phyloP scores from a whole-genome alignment of 805 yeast species.

The Blastobotrys peoriensis region DNA sequence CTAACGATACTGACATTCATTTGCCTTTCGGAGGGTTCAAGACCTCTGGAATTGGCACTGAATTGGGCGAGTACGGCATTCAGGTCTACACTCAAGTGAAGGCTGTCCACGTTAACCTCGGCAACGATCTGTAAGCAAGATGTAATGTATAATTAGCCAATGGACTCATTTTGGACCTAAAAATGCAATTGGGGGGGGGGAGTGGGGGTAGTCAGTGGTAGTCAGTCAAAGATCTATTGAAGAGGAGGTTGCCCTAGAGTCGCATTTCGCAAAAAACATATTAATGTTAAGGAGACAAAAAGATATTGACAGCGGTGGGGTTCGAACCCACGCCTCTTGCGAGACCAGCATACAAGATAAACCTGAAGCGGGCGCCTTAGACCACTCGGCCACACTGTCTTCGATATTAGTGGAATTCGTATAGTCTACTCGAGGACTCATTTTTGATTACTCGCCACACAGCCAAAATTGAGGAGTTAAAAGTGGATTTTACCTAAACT shows the following conservation, averaged over 20 bases:
- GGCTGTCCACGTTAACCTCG: constrained; percentile 51
- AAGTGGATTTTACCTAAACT: too few species aligned
- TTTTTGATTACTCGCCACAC: too few species aligned
- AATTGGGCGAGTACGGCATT: constrained; percentile 83
- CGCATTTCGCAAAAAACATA: not conserved
- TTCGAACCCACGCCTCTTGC: not conserved
- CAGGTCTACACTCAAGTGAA: constrained; percentile 80
- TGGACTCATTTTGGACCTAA: too few species aligned
- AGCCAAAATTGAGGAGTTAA: too few species aligned
- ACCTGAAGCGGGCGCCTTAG: constrained; percentile 1
- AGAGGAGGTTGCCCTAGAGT: not conserved
- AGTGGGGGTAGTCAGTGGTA: too few species aligned
- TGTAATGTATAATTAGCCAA: too few species aligned
- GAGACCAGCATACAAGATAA: not conserved
- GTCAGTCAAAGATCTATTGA: too few species aligned
- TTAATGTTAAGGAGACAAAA: too few species aligned
- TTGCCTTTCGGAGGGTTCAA: constrained; percentile 94
- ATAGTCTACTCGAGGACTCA: too few species aligned
- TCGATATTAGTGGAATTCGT: too few species aligned
- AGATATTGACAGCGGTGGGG: not conserved
- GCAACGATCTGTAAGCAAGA: constrained; percentile 12
- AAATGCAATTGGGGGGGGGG: too few species aligned
- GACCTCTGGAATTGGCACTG: constrained; percentile 89
- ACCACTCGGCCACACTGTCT: not conserved
- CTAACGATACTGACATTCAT: constrained; percentile 79